A percentile compares a stretch with the other conserved stretches of the same genome.
phyloP scores from a whole-genome alignment of 768 basidiomycete genomes.

The Collybia nuda region DNA sequence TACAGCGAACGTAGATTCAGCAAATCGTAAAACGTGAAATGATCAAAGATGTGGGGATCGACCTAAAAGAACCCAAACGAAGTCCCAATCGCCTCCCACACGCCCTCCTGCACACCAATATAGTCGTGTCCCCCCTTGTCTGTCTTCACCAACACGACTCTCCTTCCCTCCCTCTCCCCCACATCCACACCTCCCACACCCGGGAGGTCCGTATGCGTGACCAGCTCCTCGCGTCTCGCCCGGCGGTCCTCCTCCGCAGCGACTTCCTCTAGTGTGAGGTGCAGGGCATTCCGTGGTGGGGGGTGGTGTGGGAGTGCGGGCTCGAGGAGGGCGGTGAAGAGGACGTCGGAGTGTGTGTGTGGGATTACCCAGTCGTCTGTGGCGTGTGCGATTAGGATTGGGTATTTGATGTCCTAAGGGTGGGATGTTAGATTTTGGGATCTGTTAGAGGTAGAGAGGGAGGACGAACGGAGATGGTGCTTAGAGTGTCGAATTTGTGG shows the following conservation, averaged over 20 bases:
- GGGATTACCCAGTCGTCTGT: slow-evolving; percentile 80
- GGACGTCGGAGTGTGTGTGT: slow-evolving; percentile 63
- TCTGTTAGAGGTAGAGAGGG: not conserved
- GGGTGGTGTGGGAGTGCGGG: slow-evolving; percentile 52
- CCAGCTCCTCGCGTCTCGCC: slow-evolving; percentile 39
- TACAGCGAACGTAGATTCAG: no score
- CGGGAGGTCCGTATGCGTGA: slow-evolving; percentile 43
- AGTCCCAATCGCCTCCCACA: slow-evolving; percentile 61
- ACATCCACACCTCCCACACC: slow-evolving; percentile 60
- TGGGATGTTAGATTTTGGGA: not conserved
- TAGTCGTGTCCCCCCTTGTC: slow-evolving; percentile 62
- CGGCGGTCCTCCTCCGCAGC: slow-evolving; percentile 35
- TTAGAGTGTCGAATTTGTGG: slow-evolving; percentile 63
- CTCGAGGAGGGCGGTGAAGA: slow-evolving; percentile 73
- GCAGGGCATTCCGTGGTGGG: slow-evolving; percentile 23
- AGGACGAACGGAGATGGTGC: slow-evolving; percentile 52
- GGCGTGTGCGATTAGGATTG: slow-evolving; percentile 77
- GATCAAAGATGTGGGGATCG: no score
- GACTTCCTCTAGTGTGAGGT: slow-evolving; percentile 31
- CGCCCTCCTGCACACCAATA: slow-evolving; percentile 65
- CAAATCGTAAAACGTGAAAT: no score
- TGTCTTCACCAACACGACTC: slow-evolving; percentile 60
- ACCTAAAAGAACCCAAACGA: slow-evolving; percentile 23
- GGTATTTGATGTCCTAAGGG: slow-evolving; percentile 58
- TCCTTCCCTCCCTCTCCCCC: slow-evolving; percentile 43